Conservation (phyloP, 108 stramenopile genomes). For the Skeletonema marinoi region DNA sequence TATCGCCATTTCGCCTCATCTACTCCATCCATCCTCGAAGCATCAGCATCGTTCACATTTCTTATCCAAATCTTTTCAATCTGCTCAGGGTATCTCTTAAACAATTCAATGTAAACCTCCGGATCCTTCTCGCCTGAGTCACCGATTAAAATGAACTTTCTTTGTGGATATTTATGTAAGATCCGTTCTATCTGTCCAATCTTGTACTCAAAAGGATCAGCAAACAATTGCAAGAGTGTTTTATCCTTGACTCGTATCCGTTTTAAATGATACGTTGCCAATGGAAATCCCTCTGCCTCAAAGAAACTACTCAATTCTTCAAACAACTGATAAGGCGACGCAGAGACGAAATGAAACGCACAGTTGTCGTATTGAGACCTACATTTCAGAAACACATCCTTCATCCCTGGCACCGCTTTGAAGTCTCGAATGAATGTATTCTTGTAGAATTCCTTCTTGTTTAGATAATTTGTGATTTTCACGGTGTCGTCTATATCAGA, state of each 20-base stretch:
- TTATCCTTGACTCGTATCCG: slow-evolving; percentile 43
- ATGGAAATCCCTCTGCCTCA: slow-evolving; percentile 33
- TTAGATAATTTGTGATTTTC: slow-evolving; percentile 45
- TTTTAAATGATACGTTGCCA: slow-evolving; percentile 49
- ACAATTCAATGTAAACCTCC: slow-evolving; percentile 41
- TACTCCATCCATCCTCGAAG: slow-evolving; percentile 22
- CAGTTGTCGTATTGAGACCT: slow-evolving; percentile 18
- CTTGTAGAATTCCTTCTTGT: slow-evolving; percentile 44
- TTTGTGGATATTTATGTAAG: slow-evolving; percentile 30
- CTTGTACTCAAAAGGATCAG: slow-evolving; percentile 44
- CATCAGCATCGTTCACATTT: slow-evolving; percentile 22
- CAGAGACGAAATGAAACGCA: slow-evolving; percentile 47
- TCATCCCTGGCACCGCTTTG: slow-evolving; percentile 49
- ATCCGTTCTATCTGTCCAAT: slow-evolving; percentile 27
- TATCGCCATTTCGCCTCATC: slow-evolving; percentile 1
- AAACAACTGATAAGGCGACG: slow-evolving; percentile 50
- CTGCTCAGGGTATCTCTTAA: slow-evolving; percentile 39
- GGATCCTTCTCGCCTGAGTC: slow-evolving; percentile 59
- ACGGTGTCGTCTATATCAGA: slow-evolving; percentile 57
- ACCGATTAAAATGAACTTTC: slow-evolving; percentile 49
- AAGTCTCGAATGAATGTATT: slow-evolving; percentile 52
- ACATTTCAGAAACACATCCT: slow-evolving; percentile 33
- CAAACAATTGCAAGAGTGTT: slow-evolving; percentile 38
- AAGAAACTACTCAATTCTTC: slow-evolving; percentile 39
- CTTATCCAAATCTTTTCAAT: slow-evolving; percentile 44